Evolutionary conservation across 805 yeast genomes (phyloP).

Genomic region (Yamadazyma takamatsuzukensis): DNA sequence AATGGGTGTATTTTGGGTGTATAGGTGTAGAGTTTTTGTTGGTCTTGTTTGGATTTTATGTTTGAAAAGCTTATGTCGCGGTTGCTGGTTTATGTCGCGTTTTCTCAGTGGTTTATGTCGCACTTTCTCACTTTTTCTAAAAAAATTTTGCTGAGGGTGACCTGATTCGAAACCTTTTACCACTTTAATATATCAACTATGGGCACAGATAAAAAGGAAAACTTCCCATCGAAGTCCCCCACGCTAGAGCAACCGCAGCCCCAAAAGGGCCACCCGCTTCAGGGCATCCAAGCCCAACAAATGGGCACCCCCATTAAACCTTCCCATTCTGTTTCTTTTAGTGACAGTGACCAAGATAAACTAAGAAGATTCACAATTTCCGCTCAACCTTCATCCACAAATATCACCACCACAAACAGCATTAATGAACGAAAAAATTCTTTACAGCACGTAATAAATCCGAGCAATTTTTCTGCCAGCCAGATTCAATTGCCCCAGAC

Average conservation of each 20-base stretch:
- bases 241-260: slow-evolving; percentile 7
- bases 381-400: slow-evolving; percentile 39
- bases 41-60: no score
- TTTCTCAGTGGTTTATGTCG: no score
- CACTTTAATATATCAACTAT: no score
- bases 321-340: slow-evolving; percentile 20
- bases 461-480: not conserved
- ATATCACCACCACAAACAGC: slow-evolving; percentile 13
- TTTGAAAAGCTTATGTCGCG: no score
- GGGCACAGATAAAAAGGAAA: not conserved
- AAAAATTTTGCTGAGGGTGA: no score
- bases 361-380: slow-evolving; percentile 40
- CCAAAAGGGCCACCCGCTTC: slow-evolving; percentile 1
- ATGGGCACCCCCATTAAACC: slow-evolving; percentile 6
- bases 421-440: slow-evolving; percentile 4
- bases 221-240: no score
- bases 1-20: no score
- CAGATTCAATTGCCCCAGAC: slow-evolving; percentile 3
- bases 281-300: not conserved
- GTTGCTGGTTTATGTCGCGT: no score
- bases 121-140: no score
- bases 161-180: no score
- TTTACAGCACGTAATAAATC: slow-evolving; percentile 1
- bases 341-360: slow-evolving; percentile 34
- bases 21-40: no score